Evolutionary conservation across 306 rosid genomes (phyloP).

Genomic region (Glycine latifolia): DNA sequence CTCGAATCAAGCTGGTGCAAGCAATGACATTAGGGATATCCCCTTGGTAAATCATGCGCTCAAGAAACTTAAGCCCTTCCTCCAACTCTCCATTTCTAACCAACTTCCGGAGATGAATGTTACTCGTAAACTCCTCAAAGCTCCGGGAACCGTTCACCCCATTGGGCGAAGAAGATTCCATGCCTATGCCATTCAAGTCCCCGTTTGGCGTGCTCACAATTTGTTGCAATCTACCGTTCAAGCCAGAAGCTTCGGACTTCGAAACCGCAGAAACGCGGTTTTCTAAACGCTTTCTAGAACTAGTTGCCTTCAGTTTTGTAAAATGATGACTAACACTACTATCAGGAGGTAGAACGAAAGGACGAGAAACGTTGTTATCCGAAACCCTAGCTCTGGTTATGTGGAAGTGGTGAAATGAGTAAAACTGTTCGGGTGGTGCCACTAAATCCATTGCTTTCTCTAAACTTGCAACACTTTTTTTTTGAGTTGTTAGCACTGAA

Average conservation of each 20-base stretch:
- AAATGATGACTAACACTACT: constrained; percentile 19
- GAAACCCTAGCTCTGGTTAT: constrained; percentile 47
- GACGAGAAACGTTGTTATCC: constrained; percentile 42
- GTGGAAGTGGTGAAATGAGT: constrained; percentile 55
- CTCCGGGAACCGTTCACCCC: constrained; percentile 48
- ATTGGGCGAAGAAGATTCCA: no score
- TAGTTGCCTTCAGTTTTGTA: constrained; percentile 31
- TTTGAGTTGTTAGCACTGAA: not conserved
- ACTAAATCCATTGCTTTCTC: constrained; percentile 42
- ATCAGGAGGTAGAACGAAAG: constrained; percentile 41
- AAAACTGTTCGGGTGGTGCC: constrained; percentile 54
- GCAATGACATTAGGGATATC: constrained; percentile 80
- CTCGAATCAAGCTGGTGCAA: constrained; percentile 84
- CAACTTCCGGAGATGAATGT: constrained; percentile 62
- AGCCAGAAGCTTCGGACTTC: constrained; percentile 54
- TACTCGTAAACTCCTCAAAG: constrained; percentile 62
- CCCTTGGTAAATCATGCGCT: constrained; percentile 67
- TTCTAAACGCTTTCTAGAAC: constrained; percentile 32
- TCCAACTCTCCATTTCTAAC: constrained; percentile 79
- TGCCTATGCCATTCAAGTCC: constrained; percentile 29
- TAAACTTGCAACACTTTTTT: not conserved
- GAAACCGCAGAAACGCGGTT: constrained; percentile 59
- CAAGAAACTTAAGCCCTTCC: constrained; percentile 69
- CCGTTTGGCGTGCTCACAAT: constrained; percentile 44
- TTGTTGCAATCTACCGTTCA: constrained; percentile 60